Conservation (phyloP, 768 basidiomycete species). For the Trametes villosa region DNA sequence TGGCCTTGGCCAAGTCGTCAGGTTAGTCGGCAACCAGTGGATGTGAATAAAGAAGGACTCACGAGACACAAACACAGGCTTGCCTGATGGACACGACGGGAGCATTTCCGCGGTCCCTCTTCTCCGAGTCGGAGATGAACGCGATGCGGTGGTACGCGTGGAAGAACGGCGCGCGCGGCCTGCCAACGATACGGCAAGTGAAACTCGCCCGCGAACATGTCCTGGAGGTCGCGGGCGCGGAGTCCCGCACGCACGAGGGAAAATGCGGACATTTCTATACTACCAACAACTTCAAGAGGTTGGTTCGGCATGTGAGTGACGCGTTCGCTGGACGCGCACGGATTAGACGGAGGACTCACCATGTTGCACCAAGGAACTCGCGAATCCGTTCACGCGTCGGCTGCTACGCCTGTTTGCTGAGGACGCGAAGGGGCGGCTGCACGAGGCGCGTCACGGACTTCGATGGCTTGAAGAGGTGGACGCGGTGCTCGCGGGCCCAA, state of each 20-base stretch:
- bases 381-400: constrained; percentile 19
- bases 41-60: neutral
- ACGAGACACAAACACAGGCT: neutral
- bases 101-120: constrained; percentile 21
- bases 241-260: neutral
- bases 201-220: constrained; percentile 13
- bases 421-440: neutral
- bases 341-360: neutral
- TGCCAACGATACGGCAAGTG: constrained; percentile 14
- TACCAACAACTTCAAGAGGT: neutral
- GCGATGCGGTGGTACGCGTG: constrained; percentile 19
- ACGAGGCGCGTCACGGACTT: neutral
- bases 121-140: constrained; percentile 24
- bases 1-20: neutral
- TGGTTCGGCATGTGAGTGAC: neutral
- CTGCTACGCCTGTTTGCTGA: constrained; percentile 12
- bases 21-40: neutral
- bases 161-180: neutral
- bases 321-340: neutral
- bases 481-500: constrained; percentile 3
- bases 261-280: neutral
- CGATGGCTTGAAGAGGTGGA: neutral
- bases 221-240: neutral
- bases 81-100: constrained; percentile 14
- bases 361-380: constrained; percentile 17